Conservation (phyloP, 805 yeast genomes). For the Limtongia smithiae region DNA sequence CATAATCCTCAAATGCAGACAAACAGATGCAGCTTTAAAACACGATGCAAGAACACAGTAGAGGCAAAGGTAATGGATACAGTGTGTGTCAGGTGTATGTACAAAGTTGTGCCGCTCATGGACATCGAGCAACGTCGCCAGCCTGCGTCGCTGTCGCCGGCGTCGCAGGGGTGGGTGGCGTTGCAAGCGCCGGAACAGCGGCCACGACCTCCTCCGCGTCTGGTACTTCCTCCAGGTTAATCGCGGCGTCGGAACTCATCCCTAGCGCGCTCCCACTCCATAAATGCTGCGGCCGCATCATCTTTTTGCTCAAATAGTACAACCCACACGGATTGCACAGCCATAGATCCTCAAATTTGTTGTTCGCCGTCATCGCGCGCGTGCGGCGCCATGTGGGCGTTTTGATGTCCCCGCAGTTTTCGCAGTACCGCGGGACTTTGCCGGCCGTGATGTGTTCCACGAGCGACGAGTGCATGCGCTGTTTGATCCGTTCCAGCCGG, state of each 20-base stretch:
- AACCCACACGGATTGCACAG: conserved; percentile 36
- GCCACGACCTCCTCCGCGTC: neutral
- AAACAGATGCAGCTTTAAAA: no score
- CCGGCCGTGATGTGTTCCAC: conserved; percentile 28
- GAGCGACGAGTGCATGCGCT: conserved; percentile 23
- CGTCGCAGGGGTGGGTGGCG: neutral
- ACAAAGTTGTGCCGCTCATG: neutral
- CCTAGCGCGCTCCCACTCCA: conserved; percentile 28
- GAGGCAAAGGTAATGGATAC: no score
- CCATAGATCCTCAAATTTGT: conserved; percentile 10
- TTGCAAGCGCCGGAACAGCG: neutral
- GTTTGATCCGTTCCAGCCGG: conserved; percentile 10
- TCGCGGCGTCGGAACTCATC: conserved; percentile 9
- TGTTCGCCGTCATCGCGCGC: conserved; percentile 20
- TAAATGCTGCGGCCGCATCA: conserved; percentile 36
- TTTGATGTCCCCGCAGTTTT: conserved; percentile 36
- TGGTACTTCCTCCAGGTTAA: conserved; percentile 16
- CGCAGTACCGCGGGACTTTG: conserved; percentile 33
- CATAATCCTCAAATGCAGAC: no score
- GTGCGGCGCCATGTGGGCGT: conserved; percentile 36
- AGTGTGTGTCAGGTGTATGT: no score
- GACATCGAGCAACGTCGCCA: neutral
- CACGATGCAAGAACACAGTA: no score
- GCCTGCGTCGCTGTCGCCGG: neutral
- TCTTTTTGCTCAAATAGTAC: conserved; percentile 33